Evolutionary conservation across 257 asterid genomes (phyloP), one percentile per base, ranked within the genome.

Genomic region (Striga asiatica): DNA sequence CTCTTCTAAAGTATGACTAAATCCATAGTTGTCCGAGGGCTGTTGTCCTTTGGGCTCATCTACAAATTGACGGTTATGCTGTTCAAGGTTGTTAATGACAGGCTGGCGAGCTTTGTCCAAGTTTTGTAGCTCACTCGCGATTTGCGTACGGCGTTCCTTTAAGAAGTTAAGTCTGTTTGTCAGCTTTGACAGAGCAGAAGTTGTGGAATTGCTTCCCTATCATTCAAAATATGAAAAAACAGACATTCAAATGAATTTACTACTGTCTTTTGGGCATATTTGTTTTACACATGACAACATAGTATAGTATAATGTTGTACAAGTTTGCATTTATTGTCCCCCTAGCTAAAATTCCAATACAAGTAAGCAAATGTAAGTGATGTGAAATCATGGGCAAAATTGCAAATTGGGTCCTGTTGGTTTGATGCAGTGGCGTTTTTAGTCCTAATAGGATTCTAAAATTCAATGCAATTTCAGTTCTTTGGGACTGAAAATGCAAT

Each of bases 141-240:
- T 85, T 58, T 80, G 94, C 3, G 92, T 51, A 12, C 94, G 88
- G 9, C 88, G 81, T 69, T 91, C 96, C 76, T 91, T 91, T 67
- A 91, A 80, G 87, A 91, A 82, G 81, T 80, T 81, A 67, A 91
- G 95, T 67, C 92, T 72, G 79, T 80, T 78, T 62, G 98, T 76
- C 66, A 86, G 82, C 86, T 82, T 91, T 57, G 95, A 77, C 61
- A 91, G 78, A 20, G 94, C 94, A 67, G 89, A 81, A 64, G 84
- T 62, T 56, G 89, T 75, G 54, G 83, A 66, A 76, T 71, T 79
- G 58, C 63, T 48, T 60, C 84, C 96, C 98, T 86, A 79, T 38
- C 74, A 75, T 14, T 27, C 66, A 66, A 79, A 43, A 16, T 64
- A 66, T 17, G 32, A 56, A 49, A 51, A 49, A 47, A 0, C 76